Percentiles rank a stretch among this genome's conserved stretches.
phyloP scores from a whole-genome alignment of 495 filamentous ascomycete genomes.

The Elasticomyces elasticus region DNA sequence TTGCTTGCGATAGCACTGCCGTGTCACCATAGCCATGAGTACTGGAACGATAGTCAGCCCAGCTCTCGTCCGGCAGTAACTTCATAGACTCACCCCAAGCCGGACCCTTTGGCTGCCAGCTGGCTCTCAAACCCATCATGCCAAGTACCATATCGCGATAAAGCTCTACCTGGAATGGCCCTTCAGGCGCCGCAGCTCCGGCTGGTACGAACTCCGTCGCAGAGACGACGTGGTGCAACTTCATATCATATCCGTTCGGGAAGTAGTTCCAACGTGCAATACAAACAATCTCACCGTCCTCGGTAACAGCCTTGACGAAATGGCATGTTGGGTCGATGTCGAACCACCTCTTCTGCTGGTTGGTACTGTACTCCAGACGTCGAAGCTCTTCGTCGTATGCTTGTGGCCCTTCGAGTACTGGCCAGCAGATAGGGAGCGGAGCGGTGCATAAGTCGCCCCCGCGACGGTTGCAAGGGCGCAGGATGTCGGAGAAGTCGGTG shows the following conservation, averaged over 20 bases:
- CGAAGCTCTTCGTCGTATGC: neutral
- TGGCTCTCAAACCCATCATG: neutral
- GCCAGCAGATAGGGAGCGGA: conserved; percentile 1
- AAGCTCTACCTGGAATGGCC: neutral
- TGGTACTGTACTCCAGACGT: neutral
- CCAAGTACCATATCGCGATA: neutral
- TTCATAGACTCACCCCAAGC: neutral
- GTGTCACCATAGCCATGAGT: conserved; percentile 4
- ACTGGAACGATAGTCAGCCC: neutral
- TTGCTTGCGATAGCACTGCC: neutral
- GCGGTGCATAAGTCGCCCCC: neutral
- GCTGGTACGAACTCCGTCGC: neutral
- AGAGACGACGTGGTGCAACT: neutral
- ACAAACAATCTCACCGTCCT: neutral
- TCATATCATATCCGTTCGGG: conserved; percentile 1
- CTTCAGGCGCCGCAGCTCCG: neutral
- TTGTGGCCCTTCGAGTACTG: neutral
- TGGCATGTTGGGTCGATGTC: neutral
- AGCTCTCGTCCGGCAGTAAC: neutral
- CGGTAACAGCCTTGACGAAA: neutral
- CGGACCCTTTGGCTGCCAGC: neutral
- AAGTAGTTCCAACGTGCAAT: conserved; percentile 3
- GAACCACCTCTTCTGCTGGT: neutral
- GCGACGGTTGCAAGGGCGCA: neutral
- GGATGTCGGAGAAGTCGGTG: neutral